Percentiles rank a stretch among this genome's conserved stretches.
Evolutionary conservation across 306 rosid genomes (phyloP).

Genomic region (Luffa aegyptiaca): DNA sequence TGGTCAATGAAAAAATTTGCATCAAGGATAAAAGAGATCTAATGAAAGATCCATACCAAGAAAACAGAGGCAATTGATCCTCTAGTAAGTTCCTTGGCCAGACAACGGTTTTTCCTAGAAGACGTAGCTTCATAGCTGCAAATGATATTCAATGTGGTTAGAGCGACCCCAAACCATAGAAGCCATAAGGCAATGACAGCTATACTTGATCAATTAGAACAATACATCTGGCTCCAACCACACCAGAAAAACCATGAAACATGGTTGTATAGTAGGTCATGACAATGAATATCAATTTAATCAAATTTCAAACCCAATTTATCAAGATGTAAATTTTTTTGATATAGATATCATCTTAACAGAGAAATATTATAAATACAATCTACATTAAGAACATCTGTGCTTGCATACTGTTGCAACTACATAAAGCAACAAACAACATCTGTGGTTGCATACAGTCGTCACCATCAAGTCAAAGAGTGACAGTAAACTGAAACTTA

Average conservation of each 20-base stretch:
- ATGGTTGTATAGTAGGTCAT: not conserved
- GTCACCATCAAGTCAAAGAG: not conserved
- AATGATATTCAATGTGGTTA: not conserved
- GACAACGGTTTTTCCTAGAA: conserved; percentile 72
- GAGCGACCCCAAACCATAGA: not conserved
- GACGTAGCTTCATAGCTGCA: conserved; percentile 59
- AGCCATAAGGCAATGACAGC: not conserved
- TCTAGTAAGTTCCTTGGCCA: conserved; percentile 63
- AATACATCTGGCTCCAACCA: not conserved
- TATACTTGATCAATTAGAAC: not conserved
- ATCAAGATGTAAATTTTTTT: not conserved
- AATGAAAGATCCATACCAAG: conserved; percentile 8
- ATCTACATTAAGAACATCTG: not conserved
- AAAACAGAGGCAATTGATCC: conserved; percentile 68
- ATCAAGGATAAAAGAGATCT: not conserved
- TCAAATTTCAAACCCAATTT: not conserved
- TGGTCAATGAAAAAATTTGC: not conserved
- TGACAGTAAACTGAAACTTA: not conserved
- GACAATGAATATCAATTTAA: not conserved
- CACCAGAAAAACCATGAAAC: not conserved
- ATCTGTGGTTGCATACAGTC: not conserved
- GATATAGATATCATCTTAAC: not conserved
- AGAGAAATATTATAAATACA: not conserved
- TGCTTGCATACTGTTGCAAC: not conserved
- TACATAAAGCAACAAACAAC: not conserved